Percentiles rank a stretch among this genome's conserved stretches.
These are phyloP conservation scores for Aspergillus diversus DNA, from an alignment of 495 filamentous ascomycete species.

Conservation along the genomic window DNA sequence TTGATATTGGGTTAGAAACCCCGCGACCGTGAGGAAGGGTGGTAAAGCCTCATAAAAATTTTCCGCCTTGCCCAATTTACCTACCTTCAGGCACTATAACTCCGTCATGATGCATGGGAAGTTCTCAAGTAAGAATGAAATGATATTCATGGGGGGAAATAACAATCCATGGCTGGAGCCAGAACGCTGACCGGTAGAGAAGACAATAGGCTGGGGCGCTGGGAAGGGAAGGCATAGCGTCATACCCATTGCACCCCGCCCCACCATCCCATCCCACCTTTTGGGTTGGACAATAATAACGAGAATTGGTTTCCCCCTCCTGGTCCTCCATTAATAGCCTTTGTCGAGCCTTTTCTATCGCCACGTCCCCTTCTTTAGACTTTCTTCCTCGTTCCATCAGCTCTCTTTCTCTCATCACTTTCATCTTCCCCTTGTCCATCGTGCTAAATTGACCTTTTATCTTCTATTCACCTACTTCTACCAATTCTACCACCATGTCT, in stretches of 20 bases:
- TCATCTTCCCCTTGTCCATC: conserved; percentile 24
- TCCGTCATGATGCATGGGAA: no score
- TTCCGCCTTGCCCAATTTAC: no score
- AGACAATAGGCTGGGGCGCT: background rate
- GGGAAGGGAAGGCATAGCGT: conserved; percentile 19
- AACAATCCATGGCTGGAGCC: background rate
- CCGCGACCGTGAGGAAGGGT: no score
- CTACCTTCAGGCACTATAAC: no score
- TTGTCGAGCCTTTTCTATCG: conserved; percentile 20
- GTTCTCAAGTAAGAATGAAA: no score
- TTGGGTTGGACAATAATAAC: background rate
- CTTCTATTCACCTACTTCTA: background rate
- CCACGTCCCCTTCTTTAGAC: conserved; percentile 29
- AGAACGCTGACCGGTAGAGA: background rate
- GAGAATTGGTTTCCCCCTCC: background rate
- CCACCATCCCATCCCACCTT: conserved; percentile 29
- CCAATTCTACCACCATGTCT: conserved; percentile 61
- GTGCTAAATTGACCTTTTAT: conserved; percentile 9
- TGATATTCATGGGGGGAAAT: background rate
- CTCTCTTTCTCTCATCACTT: conserved; percentile 17
- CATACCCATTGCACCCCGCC: conserved; percentile 21
- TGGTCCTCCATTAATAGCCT: conserved; percentile 12
- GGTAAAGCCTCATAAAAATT: no score
- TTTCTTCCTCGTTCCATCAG: conserved; percentile 27
- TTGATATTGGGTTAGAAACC: no score